Base-by-base conservation (phyloP, 1,139 yeast species). In the Diutina rugosa region DNA sequence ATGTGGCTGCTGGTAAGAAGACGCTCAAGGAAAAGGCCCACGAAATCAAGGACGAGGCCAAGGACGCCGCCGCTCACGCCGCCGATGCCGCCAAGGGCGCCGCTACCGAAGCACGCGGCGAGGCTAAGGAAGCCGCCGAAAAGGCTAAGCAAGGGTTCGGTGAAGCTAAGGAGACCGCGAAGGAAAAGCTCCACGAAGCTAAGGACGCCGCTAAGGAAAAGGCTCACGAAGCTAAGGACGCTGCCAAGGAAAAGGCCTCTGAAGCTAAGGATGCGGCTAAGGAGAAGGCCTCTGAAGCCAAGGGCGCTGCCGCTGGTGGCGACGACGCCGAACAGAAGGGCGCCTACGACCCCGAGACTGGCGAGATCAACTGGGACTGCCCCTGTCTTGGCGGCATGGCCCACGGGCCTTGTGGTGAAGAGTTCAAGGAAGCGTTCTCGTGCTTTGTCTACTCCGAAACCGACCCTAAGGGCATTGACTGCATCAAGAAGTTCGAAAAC, bases 321-420 rank as follows among this genome's bases (percentile, higher is more conserved):
- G 62, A 56, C 26, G 63, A 56, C 16, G 61, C 56, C 14, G 64
- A 66, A 51, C 74, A 71, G 58, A 67, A 71, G 52, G 90, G 90
- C 52, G 97, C 99, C 2, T 93, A 84, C 73, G 84, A 93, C 72
- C 98, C 98, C 55, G 97, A 89, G 65, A 93, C 99, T 6, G 99
- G 99, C 47, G 99, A 93, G 70, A 95, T 95, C 72, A 93, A 95
- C 82, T 95, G 99, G 99, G 99, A 95, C 68, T 95, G 99, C 70
- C 97, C 99, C n/a, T 95, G 99, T 73, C 78, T 95, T 59, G 99
- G 99, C 49, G 99, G 99, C 56, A 93, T 93, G 98, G 98, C 99
- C 51, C 79, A 90, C 61, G 99, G 99, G 0, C 97, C 99, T 59
- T 91, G 99, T 72, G 99, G 99, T 58, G 96, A 89, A 68, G 97